Evolutionary conservation across 768 basidiomycete genomes (phyloP), one percentile per base, ranked within the genome.

Genomic region (Pisolithus sp.): DNA sequence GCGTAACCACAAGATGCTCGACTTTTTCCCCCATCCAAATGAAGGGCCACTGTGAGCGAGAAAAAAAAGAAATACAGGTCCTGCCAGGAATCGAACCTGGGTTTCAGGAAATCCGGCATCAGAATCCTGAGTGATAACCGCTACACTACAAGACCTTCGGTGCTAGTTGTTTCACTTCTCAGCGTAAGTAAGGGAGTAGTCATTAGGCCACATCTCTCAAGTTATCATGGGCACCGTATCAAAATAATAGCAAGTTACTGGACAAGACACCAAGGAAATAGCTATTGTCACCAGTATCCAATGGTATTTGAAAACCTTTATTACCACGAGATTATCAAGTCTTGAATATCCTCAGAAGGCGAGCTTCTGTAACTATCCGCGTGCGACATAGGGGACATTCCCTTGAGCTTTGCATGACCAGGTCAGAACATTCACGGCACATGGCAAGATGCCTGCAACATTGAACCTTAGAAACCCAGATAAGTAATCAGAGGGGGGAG

Each of bases 371-470:
- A 41, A 94, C 82, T 45, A 93, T 93, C 47, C 90, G 76, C 13
- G 90, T 94, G 49, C 93, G 76, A 65, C 93, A 96, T 3, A 96
- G 73, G 0, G 93, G 93, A 60, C 93, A 96, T 68, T 95, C 92
- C 53, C 83, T 78, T 18, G 89, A 84, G 53, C 86, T 83, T 18
- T 73, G 64, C 82, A 92, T 85, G 59, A 93, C 73, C 24, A 88
- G 72, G 37, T 92, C 89, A 7, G 90, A 86, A 63, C 90, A 91
- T 13, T 62, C 70, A 57, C 84, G 76, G 56, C 90, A 92, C 81
- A 92, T 79, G 6, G 83, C 79, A 31, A 93, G 74, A 64, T 92
- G 89, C n/a, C 89, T 89, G 57, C 6, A 23, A 54, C 37, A 42
- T 46, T 46, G 34, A 36, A 13, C 40, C 39, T 62, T 10, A 46